phyloP scores from a whole-genome alignment of 176 grass and related monocot genomes.

The Bolboschoenus planiculmis region DNA sequence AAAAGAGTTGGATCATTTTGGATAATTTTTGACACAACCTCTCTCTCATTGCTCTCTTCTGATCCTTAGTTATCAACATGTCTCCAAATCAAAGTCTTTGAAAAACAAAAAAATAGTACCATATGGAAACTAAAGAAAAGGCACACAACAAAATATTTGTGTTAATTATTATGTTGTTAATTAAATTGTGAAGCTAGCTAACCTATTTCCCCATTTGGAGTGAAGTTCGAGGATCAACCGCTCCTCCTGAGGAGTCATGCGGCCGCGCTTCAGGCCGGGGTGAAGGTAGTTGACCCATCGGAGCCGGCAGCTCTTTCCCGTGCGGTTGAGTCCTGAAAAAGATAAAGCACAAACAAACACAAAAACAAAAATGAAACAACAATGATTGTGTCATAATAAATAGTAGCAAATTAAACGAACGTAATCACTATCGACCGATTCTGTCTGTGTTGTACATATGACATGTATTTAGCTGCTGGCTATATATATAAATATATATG shows the following conservation, averaged over 20 bases:
- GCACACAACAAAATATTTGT: too few relatives aligned
- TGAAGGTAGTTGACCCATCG: conserved; percentile 97
- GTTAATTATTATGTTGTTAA: not conserved
- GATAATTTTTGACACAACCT: not conserved
- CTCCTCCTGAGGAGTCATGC: conserved; percentile 84
- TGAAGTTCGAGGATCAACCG: conserved; percentile 80
- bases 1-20: too few relatives aligned
- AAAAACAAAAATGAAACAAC: not conserved
- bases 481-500: not conserved
- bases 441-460: not conserved
- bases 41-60: not conserved
- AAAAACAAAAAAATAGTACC: not conserved
- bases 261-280: conserved; percentile 76
- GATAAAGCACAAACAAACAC: conserved; percentile 1
- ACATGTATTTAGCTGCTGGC: too few relatives aligned
- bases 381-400: not conserved
- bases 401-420: not conserved
- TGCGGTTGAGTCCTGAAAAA: conserved; percentile 73
- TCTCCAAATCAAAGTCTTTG: not conserved
- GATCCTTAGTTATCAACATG: not conserved
- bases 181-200: conserved; percentile 14
- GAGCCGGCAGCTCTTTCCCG: conserved; percentile 77
- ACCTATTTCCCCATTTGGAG: conserved; percentile 88
- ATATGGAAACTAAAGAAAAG: too few relatives aligned
- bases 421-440: not conserved